Conservation (phyloP, 2,329 filamentous ascomycete species). For the Simplicillium sp. region DNA sequence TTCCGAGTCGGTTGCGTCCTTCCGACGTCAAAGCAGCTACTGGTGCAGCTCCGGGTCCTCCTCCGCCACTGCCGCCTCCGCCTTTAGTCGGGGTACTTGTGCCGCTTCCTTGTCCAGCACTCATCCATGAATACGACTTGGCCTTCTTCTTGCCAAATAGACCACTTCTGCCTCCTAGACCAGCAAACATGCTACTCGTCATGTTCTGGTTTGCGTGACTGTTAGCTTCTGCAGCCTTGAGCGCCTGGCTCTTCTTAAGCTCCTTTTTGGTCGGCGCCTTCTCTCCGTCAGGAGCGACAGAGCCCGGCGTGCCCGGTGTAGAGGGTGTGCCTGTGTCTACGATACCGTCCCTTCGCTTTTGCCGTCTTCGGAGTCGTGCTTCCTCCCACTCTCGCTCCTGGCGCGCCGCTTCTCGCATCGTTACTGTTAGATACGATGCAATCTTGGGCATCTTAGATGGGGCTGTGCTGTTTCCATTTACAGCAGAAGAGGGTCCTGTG, state of each 20-base stretch:
- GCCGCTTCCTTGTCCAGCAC: conserved; percentile 38
- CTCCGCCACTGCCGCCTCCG: conserved; percentile 22
- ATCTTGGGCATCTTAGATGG: conserved; percentile 37
- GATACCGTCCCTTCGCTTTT: conserved; percentile 50
- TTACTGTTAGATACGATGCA: conserved; percentile 39
- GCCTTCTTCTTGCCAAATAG: conserved; percentile 51
- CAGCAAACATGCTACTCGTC: conserved; percentile 65
- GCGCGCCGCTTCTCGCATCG: conserved; percentile 52
- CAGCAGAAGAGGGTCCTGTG: conserved; percentile 30
- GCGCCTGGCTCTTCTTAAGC: conserved; percentile 62
- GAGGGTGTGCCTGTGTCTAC: conserved; percentile 39
- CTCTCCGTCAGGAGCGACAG: conserved; percentile 51
- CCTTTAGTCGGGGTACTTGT: conserved; percentile 37
- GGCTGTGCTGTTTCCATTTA: conserved; percentile 25
- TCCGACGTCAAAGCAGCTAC: conserved; percentile 40
- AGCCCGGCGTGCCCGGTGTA: conserved; percentile 50
- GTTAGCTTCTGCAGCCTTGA: conserved; percentile 67
- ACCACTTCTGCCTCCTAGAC: conserved; percentile 52
- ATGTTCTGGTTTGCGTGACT: conserved; percentile 76
- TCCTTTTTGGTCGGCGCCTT: conserved; percentile 85
- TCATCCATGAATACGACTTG: conserved; percentile 73
- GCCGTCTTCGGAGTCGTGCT: conserved; percentile 56
- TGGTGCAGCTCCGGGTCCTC: conserved; percentile 19
- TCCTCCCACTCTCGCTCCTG: conserved; percentile 67
- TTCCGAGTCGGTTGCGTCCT: conserved; percentile 56